A percentile compares a stretch with the other conserved stretches of the same genome.
Conservation (phyloP, 2,329 filamentous ascomycete species). For the Botrytis porri region DNA sequence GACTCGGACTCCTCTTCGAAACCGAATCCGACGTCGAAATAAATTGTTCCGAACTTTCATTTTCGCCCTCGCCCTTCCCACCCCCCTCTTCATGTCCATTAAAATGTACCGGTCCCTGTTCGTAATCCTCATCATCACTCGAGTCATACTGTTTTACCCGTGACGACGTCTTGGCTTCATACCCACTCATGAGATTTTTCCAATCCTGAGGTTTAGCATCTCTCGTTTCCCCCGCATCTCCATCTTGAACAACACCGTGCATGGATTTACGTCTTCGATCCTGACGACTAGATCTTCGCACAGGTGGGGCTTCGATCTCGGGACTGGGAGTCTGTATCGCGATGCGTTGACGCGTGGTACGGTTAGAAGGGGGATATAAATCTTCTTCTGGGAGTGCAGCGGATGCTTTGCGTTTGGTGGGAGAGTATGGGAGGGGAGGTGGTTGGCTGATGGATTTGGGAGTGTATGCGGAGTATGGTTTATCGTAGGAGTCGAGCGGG, state of each 20-base stretch:
- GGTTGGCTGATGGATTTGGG: background rate
- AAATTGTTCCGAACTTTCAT: background rate
- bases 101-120: background rate
- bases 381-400: background rate
- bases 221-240: background rate
- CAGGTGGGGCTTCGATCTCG: background rate
- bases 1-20: background rate
- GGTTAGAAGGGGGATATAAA: background rate
- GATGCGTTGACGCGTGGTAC: background rate
- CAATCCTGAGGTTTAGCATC: background rate
- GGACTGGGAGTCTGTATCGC: background rate
- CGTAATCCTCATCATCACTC: background rate
- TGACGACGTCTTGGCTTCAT: background rate
- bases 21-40: background rate
- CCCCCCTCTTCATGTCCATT: no score
- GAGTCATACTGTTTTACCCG: background rate
- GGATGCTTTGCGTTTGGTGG: background rate
- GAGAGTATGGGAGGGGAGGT: background rate
- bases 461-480: background rate
- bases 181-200: background rate
- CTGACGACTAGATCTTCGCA: background rate
- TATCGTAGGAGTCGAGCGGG: background rate
- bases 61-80: background rate
- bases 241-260: background rate
- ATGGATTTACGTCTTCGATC: background rate